Base-by-base conservation (phyloP, 768 basidiomycete species). In the Lactarius vividus region DNA sequence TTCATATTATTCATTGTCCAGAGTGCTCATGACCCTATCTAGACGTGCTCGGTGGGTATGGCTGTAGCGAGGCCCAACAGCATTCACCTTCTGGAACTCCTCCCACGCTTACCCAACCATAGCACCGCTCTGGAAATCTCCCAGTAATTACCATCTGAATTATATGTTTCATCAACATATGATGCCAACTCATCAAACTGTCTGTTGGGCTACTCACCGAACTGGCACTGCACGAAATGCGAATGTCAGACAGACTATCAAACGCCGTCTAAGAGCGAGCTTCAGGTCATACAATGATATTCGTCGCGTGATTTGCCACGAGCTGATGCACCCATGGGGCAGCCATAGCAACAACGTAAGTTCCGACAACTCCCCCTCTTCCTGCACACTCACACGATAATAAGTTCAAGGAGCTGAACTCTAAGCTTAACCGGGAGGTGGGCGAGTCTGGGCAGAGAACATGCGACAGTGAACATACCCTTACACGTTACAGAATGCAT, bases 141-240 rank as follows among this genome's bases (percentile, higher is more conserved):
- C 0, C 78, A 77, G 13, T 84, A 81, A 58, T 79, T 92, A 3
- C 79, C 90, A 10, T 78, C 11, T 37, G 35, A 37, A 13, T 35
- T 35, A 3, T 37, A 13, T 37, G 35, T 37, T 37, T 7, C 35
- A 37, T 37, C 35, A 37, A 26, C 84, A 89, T 72, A 73, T 92
- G 63, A 91, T 92, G 90, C 82, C 81, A 68, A 79, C 79, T 66
- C 89, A 92, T 74, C 74, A 84, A 84, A 65, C 86, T 90, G 69
- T 79, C 84, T 0, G 88, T 92, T 6, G 86, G 86, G 0, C 66
- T 88, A 3, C 78, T 92, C 53, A 91, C 89, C 1, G 90, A 92
- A 75, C 83, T 92, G 20, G 89, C 89, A 18, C 90, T 90, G 0
- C 89, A 89, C 64, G 89, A 91, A 92, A 92, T 71, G 81, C 82